Evolutionary conservation across 495 filamentous ascomycete genomes (phyloP).

Genomic region (Aspergillus diversus): DNA sequence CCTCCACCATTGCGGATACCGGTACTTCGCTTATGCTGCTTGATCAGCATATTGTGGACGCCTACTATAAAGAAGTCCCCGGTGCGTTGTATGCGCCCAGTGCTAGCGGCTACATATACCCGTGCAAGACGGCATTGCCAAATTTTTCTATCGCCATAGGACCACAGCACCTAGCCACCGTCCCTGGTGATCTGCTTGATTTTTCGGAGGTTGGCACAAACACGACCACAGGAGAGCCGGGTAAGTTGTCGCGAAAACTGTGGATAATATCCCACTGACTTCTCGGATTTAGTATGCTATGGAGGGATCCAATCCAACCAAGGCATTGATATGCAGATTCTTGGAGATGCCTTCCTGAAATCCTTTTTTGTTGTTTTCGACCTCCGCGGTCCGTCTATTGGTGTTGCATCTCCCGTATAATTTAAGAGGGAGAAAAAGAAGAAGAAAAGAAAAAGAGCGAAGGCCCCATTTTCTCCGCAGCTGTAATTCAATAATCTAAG

Average conservation of each 20-base stretch:
- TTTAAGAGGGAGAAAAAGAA: conserved; percentile 1
- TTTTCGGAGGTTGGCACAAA: conserved; percentile 61
- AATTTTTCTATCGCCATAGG: conserved; percentile 70
- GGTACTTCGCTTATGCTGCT: conserved; percentile 75
- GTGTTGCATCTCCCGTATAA: conserved; percentile 35
- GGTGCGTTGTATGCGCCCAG: conserved; percentile 52
- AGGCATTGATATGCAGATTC: conserved; percentile 65
- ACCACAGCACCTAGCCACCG: conserved; percentile 56
- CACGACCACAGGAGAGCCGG: conserved; percentile 39
- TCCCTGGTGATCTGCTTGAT: conserved; percentile 69
- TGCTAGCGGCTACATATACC: conserved; percentile 67
- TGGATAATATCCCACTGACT: neutral
- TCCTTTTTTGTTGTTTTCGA: conserved; percentile 81
- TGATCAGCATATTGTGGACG: conserved; percentile 58
- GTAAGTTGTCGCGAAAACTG: conserved; percentile 31
- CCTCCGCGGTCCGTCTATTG: conserved; percentile 48
- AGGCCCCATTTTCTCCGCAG: neutral
- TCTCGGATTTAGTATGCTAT: conserved; percentile 59
- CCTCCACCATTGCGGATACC: conserved; percentile 68
- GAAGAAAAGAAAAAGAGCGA: too few species aligned
- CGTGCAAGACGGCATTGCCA: conserved; percentile 64
- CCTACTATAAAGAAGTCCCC: conserved; percentile 65
- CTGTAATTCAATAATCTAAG: conserved; percentile 3
- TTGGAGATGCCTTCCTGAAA: conserved; percentile 81
- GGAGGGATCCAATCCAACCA: conserved; percentile 70